Conservation (phyloP, 2,329 filamentous ascomycete species). For the Nemania sp. region DNA sequence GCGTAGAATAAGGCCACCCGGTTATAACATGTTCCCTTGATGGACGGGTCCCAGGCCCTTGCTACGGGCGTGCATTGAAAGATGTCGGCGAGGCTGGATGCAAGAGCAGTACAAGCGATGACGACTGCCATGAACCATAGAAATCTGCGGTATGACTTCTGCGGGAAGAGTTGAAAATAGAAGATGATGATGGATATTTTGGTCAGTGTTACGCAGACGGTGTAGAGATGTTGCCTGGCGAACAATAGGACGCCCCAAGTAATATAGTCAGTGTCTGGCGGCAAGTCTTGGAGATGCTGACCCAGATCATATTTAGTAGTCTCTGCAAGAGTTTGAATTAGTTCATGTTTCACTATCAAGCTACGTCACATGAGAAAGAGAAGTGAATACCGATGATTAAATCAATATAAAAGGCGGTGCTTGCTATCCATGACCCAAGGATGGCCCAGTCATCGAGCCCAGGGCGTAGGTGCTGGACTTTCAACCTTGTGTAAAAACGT, state of each 20-base stretch:
- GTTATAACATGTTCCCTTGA: slow-evolving; percentile 6
- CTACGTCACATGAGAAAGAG: no score
- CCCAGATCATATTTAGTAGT: slow-evolving; percentile 13
- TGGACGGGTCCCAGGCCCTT: background rate
- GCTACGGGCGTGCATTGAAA: slow-evolving; percentile 10
- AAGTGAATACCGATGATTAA: no score
- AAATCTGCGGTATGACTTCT: slow-evolving; percentile 1
- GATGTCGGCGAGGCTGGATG: background rate
- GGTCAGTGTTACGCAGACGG: slow-evolving; percentile 7
- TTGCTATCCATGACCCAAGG: slow-evolving; percentile 1
- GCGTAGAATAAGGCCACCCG: slow-evolving; percentile 9
- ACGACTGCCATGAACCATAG: slow-evolving; percentile 5
- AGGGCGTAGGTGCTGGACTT: slow-evolving; percentile 1
- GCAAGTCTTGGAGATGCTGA: slow-evolving; percentile 8
- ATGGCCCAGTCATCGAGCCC: slow-evolving; percentile 7
- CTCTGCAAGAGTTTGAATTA: slow-evolving; percentile 1
- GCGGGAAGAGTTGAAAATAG: slow-evolving; percentile 9
- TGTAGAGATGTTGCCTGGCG: slow-evolving; percentile 10
- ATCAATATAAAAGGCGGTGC: no score
- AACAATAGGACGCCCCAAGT: slow-evolving; percentile 9
- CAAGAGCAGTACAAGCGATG: background rate
- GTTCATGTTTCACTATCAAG: background rate
- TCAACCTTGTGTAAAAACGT: slow-evolving; percentile 7
- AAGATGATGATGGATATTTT: slow-evolving; percentile 12
- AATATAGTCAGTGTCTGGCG: slow-evolving; percentile 6